Conservation (phyloP, 805 yeast genomes). For the Metschnikowia gruessii region DNA sequence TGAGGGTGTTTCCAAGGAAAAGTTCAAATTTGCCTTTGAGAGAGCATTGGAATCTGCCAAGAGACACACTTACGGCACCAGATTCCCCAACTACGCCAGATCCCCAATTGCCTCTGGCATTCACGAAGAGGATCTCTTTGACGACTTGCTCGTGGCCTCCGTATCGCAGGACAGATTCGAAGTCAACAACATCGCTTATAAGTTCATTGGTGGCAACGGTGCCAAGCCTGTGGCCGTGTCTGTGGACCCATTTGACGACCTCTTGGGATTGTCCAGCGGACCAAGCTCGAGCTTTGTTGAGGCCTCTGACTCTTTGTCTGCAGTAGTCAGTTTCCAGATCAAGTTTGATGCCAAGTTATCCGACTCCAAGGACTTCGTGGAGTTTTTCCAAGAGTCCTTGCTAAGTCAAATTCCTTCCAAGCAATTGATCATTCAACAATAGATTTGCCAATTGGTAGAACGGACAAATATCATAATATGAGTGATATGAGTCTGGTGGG, state of each 20-base stretch:
- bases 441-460: background rate
- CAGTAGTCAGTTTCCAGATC: slow-evolving; percentile 34
- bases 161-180: slow-evolving; percentile 36
- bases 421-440: slow-evolving; percentile 19
- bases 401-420: slow-evolving; percentile 32
- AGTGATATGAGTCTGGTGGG: background rate
- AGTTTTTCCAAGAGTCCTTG: slow-evolving; percentile 33
- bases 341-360: slow-evolving; percentile 30
- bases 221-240: slow-evolving; percentile 1
- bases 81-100: slow-evolving; percentile 36
- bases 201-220: slow-evolving; percentile 21
- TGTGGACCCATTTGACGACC: slow-evolving; percentile 30
- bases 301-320: slow-evolving; percentile 15
- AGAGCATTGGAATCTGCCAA: slow-evolving; percentile 30
- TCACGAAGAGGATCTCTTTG: slow-evolving; percentile 32
- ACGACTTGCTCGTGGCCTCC: slow-evolving; percentile 37
- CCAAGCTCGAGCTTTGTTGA: slow-evolving; percentile 8
- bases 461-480: background rate
- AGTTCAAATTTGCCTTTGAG: slow-evolving; percentile 32
- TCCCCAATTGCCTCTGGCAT: slow-evolving; percentile 29
- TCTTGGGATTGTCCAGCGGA: slow-evolving; percentile 27
- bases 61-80: slow-evolving; percentile 29
- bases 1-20: slow-evolving; percentile 25
- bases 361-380: slow-evolving; percentile 38
- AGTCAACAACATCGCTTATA: slow-evolving; percentile 29